A percentile compares a stretch with the other conserved stretches of the same genome.
Evolutionary conservation across 768 basidiomycete species (phyloP).

Genomic region (Suillus tomentosus): DNA sequence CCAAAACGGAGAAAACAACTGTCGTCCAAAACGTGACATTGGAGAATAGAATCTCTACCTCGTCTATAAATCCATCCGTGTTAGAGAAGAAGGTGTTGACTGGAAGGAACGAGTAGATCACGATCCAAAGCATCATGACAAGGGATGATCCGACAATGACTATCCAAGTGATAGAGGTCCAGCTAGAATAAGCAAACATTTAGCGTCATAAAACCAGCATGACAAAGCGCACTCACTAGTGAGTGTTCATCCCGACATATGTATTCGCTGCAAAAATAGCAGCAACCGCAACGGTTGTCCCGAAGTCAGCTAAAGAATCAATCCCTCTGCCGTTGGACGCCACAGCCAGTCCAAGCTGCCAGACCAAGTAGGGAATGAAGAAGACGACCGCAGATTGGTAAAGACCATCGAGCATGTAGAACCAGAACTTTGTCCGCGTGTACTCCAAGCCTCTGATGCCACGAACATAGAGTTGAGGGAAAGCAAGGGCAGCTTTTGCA

Average conservation of each 20-base stretch:
- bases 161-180: conserved; percentile 85
- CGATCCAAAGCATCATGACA: conserved; percentile 87
- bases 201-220: conserved; percentile 16
- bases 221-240: conserved; percentile 65
- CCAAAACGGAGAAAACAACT: conserved; percentile 63
- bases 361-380: conserved; percentile 80
- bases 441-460: conserved; percentile 95
- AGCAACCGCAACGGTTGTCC: conserved; percentile 86
- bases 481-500: conserved; percentile 84
- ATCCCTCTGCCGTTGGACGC: conserved; percentile 83
- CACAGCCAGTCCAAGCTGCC: conserved; percentile 61
- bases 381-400: conserved; percentile 90
- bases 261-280: conserved; percentile 89
- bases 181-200: conserved; percentile 43
- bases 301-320: conserved; percentile 83
- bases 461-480: conserved; percentile 93
- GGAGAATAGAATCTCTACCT: conserved; percentile 73
- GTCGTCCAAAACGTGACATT: conserved; percentile 85
- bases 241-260: conserved; percentile 87
- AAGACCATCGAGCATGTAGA: conserved; percentile 91
- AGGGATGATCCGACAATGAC: conserved; percentile 77
- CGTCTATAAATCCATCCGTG: conserved; percentile 70
- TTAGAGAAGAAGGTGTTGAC: conserved; percentile 74
- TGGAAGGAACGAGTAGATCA: conserved; percentile 81
- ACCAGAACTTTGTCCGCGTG: conserved; percentile 89